Conservation (phyloP, 2,329 filamentous ascomycete species). For the Colletotrichum sp. region DNA sequence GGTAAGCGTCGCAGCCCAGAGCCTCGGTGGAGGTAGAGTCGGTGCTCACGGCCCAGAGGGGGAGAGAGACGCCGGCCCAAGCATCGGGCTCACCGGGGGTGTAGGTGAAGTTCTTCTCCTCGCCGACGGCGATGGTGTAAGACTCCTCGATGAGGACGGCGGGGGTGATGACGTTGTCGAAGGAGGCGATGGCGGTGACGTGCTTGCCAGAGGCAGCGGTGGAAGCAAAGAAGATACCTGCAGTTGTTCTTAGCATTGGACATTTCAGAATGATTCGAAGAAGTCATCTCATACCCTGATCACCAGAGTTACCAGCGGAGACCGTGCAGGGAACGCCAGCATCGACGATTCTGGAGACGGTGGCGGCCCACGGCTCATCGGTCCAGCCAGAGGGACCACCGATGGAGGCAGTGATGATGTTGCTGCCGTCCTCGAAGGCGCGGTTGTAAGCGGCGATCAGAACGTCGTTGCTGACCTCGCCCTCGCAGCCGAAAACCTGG, state of each 20-base stretch:
- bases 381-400: slow-evolving; percentile 57
- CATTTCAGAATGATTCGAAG: neutral
- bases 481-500: slow-evolving; percentile 58
- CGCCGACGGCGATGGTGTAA: slow-evolving; percentile 42
- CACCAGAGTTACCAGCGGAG: slow-evolving; percentile 57
- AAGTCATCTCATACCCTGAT: slow-evolving; percentile 30
- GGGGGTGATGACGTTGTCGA: slow-evolving; percentile 51
- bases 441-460: slow-evolving; percentile 64
- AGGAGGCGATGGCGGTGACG: slow-evolving; percentile 54
- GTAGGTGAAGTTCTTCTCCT: slow-evolving; percentile 44
- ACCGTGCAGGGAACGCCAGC: slow-evolving; percentile 58
- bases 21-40: slow-evolving; percentile 48
- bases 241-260: neutral
- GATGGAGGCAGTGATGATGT: slow-evolving; percentile 62
- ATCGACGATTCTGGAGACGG: slow-evolving; percentile 56
- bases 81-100: slow-evolving; percentile 42
- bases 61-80: slow-evolving; percentile 51
- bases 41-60: slow-evolving; percentile 54
- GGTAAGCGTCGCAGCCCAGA: slow-evolving; percentile 58
- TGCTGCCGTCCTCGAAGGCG: slow-evolving; percentile 64
- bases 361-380: slow-evolving; percentile 54
- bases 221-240: slow-evolving; percentile 50
- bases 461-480: slow-evolving; percentile 57
- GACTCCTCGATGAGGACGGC: slow-evolving; percentile 45
- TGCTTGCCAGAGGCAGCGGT: slow-evolving; percentile 52